Base-by-base conservation (phyloP, 1,284 basidiomycete species). In the Acaromyces ingoldii region DNA sequence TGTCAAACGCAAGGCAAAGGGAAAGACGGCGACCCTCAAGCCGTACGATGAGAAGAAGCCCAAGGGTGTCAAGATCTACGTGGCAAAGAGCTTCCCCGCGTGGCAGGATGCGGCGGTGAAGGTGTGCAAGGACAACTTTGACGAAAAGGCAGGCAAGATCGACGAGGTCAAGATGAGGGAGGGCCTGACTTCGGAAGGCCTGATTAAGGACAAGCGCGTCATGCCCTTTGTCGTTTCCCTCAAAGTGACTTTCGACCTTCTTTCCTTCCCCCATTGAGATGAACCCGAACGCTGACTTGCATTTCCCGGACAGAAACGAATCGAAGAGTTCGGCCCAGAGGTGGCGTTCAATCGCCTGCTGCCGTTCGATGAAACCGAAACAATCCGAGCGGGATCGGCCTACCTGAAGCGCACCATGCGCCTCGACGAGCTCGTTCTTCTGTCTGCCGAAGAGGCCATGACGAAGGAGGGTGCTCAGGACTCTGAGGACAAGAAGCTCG, bases 211-310 rank as follows among this genome's bases (percentile, higher is more conserved):
- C 78, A 97, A 97, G 80, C 85, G 86, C 58, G 83, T 83, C 38
- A 97, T 97, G 92, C 92, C 92, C 29, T 97, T 96, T 79, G 84
- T 91, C 51, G 88, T 93, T 64, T 78, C 81, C 25, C 87, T 95
- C 84, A 95, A 96, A 84, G 89, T 89, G 55, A 42, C n/a, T 25
- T 13, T 34, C 38, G 21, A 22, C 49, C 47, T 48, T 47, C 21
- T 33, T 48, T 21, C 37, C 6, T 34, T 36, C 52, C 42, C 33
- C 11, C 36, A 29, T 25, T 19, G 15, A 25, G 21, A n/a, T 50
- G 25, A 33, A 17, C 17, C 21, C 45, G 6, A n/a, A 3, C 38
- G 7, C 19, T 6, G 21, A 38, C 28, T 15, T 34, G 6, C 46
- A 1, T 7, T 21, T 10, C 31, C 19, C 30, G 22, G 10, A 6